These are phyloP conservation scores for Hyphodiscus hymeniophilus DNA, from an alignment of 495 filamentous ascomycete species.

Conservation along the genomic window DNA sequence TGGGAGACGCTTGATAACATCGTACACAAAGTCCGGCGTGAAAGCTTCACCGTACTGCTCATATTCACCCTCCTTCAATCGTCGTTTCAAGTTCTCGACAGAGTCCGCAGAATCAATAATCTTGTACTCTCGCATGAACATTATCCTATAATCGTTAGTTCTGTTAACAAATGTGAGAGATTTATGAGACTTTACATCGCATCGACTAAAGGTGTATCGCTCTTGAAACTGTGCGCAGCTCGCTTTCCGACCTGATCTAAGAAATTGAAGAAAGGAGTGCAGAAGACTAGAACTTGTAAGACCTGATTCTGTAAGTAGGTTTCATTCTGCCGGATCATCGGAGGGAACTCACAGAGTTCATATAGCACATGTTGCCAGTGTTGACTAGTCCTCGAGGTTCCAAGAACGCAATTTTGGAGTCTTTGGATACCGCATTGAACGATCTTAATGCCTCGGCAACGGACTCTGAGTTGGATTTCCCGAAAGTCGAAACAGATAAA, in stretches of 20 bases:
- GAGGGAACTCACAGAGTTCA: constrained; percentile 79
- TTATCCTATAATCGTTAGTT: constrained; percentile 53
- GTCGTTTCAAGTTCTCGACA: constrained; percentile 60
- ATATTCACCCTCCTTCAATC: constrained; percentile 71
- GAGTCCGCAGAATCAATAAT: constrained; percentile 71
- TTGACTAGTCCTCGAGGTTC: constrained; percentile 95
- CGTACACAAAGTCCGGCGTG: constrained; percentile 90
- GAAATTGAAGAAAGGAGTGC: constrained; percentile 89
- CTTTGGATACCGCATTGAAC: constrained; percentile 51
- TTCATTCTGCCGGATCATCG: constrained; percentile 2
- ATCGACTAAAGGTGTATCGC: constrained; percentile 87
- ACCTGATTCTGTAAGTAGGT: constrained; percentile 45
- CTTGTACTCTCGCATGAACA: constrained; percentile 92
- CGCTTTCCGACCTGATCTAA: constrained; percentile 79
- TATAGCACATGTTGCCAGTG: constrained; percentile 99
- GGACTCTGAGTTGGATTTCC: constrained; percentile 53
- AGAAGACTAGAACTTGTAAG: constrained; percentile 87
- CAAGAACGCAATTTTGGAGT: constrained; percentile 68
- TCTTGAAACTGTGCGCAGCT: constrained; percentile 85
- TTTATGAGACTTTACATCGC: constrained; percentile 65
- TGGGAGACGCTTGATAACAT: constrained; percentile 76
- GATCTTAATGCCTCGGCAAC: constrained; percentile 63
- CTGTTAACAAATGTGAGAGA: background rate
- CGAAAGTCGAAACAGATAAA: constrained; percentile 7
- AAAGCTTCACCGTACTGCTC: constrained; percentile 90